A percentile compares a stretch with the other conserved stretches of the same genome.
phyloP scores from a whole-genome alignment of 768 basidiomycete genomes.

The Ramaria sp. region DNA sequence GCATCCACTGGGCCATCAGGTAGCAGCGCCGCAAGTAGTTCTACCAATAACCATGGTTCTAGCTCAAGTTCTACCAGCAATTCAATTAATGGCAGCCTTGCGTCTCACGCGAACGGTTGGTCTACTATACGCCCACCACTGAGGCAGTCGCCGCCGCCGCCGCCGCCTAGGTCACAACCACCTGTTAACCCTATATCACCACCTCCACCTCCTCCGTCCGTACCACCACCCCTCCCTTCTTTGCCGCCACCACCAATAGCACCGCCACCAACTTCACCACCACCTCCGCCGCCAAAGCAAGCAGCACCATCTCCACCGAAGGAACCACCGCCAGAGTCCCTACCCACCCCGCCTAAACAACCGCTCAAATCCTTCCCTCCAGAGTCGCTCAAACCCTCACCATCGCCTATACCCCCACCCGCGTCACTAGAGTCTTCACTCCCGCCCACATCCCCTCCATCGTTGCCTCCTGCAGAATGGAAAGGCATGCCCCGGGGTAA shows the following conservation, averaged over 20 bases:
- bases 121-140: conserved; percentile 10
- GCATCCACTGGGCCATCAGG: not conserved
- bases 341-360: not conserved
- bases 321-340: conserved; percentile 12
- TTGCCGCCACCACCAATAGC: conserved; percentile 3
- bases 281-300: not conserved
- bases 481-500: not conserved
- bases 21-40: not conserved
- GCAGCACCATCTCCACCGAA: conserved; percentile 1
- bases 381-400: not conserved
- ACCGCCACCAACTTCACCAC: conserved; percentile 2
- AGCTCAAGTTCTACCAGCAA: not conserved
- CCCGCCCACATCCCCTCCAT: conserved; percentile 18
- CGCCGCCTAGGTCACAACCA: conserved; percentile 17
- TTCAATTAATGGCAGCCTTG: not conserved
- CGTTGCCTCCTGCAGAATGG: conserved; percentile 20
- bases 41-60: not conserved
- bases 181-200: conserved; percentile 5
- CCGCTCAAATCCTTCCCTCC: not conserved
- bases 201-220: conserved; percentile 16
- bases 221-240: conserved; percentile 16
- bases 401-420: not conserved
- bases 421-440: conserved; percentile 10
- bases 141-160: conserved; percentile 16
- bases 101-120: conserved; percentile 5